phyloP scores from a whole-genome alignment of 176 grass and related monocot species.

The Ensete ventricosum region DNA sequence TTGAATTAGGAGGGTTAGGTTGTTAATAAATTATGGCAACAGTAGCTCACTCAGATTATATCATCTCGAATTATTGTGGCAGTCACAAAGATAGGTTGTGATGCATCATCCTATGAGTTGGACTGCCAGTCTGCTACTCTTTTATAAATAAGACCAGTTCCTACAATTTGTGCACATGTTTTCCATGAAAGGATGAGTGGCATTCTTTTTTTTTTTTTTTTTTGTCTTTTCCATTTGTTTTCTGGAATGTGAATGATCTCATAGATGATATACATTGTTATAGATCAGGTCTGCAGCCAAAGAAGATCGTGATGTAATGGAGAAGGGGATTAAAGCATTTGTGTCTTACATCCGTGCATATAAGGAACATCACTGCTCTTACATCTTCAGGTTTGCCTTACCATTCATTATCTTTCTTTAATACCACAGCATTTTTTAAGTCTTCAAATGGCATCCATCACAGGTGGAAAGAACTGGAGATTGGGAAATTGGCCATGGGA shows the following conservation, averaged over 20 bases:
- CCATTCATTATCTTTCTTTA: slow-evolving; percentile 6
- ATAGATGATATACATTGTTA: slow-evolving; percentile 12
- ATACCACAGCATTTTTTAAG: background rate
- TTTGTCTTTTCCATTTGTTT: slow-evolving; percentile 4
- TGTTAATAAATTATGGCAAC: too few relatives aligned
- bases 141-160: too few relatives aligned
- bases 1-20: too few relatives aligned
- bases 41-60: too few relatives aligned
- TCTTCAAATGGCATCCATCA: slow-evolving; percentile 2
- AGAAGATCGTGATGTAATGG: slow-evolving; percentile 88
- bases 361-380: slow-evolving; percentile 94
- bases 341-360: slow-evolving; percentile 89
- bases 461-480: slow-evolving; percentile 80
- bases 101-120: too few relatives aligned
- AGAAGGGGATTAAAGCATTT: slow-evolving; percentile 86
- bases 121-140: too few relatives aligned
- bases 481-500: slow-evolving; percentile 91
- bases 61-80: too few relatives aligned
- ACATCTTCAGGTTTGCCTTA: slow-evolving; percentile 51
- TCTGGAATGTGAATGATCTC: background rate
- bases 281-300: slow-evolving; percentile 73
- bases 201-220: background rate
- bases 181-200: too few relatives aligned
- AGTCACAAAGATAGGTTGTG: too few relatives aligned
- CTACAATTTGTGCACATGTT: too few relatives aligned